phyloP scores from a whole-genome alignment of 164 flowering plant species.

The Cinnamomum chago region DNA sequence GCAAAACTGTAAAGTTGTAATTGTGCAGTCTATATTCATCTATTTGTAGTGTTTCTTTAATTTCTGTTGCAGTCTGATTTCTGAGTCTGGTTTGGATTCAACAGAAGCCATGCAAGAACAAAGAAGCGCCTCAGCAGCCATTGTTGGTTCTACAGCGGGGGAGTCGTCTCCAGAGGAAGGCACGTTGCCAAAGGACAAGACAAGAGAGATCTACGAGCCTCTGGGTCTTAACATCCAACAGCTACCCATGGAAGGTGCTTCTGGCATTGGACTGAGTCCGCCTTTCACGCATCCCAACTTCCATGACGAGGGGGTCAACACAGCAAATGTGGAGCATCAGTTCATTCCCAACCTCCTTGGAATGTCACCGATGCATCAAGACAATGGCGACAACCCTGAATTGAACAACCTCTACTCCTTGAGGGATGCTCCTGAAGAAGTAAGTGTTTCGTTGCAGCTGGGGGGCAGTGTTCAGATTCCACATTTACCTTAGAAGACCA shows the following conservation, averaged over 20 bases:
- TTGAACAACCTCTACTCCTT: constrained; percentile 49
- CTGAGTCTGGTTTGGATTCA: background rate
- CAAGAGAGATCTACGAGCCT: constrained; percentile 51
- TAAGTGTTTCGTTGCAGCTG: constrained; percentile 61
- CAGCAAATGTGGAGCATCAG: constrained; percentile 67
- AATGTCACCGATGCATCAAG: constrained; percentile 32
- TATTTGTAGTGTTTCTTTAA: background rate
- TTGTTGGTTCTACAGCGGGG: constrained; percentile 61
- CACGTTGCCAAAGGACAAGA: constrained; percentile 39
- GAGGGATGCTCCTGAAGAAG: constrained; percentile 49
- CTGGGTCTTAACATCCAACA: constrained; percentile 56
- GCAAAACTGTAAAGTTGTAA: no score
- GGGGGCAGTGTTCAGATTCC: constrained; percentile 52
- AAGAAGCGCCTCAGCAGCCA: constrained; percentile 60
- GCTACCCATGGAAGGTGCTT: constrained; percentile 38
- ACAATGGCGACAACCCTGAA: constrained; percentile 22
- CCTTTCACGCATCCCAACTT: constrained; percentile 32
- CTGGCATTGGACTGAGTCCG: constrained; percentile 31
- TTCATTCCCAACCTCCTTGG: constrained; percentile 57
- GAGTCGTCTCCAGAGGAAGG: constrained; percentile 70
- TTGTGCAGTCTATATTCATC: background rate
- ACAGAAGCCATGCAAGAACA: constrained; percentile 83
- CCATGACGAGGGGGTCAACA: constrained; percentile 36
- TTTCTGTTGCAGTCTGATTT: background rate
- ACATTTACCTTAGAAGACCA: constrained; percentile 27